A percentile compares a stretch with the other conserved stretches of the same genome.
These are phyloP conservation scores for Lodderomyces margitis DNA, from an alignment of 1,139 yeast genomes.

Conservation along the genomic window DNA sequence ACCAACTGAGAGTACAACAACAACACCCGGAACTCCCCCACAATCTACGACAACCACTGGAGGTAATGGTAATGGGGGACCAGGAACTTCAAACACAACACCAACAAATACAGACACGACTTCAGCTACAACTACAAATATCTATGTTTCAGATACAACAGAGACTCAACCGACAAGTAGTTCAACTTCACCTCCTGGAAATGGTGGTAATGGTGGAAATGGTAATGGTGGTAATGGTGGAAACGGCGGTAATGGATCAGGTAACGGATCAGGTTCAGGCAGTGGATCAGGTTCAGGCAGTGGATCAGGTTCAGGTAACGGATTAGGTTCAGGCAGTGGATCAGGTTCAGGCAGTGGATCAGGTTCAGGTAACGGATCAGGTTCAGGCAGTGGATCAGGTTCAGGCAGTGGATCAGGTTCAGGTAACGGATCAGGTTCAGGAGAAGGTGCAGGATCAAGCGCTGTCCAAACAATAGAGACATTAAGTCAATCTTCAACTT, in stretches of 20 bases:
- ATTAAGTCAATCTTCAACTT: background rate
- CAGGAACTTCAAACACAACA: background rate
- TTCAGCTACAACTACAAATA: background rate
- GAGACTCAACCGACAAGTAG: background rate
- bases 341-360: background rate
- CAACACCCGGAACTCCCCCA: background rate
- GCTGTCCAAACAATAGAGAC: too few relatives aligned
- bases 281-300: conserved; percentile 1
- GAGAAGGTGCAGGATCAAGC: too few relatives aligned
- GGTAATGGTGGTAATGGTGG: background rate
- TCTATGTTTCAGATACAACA: background rate
- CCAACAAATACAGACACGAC: background rate
- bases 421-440: background rate
- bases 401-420: conserved; percentile 1
- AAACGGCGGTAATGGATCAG: background rate
- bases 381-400: background rate
- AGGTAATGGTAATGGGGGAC: conserved; percentile 1
- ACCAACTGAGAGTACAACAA: background rate
- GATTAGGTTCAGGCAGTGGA: background rate
- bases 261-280: background rate
- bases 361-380: conserved; percentile 1
- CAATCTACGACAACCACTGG: background rate
- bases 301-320: background rate
- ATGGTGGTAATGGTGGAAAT: conserved; percentile 2
- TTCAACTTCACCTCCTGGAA: background rate